Conservation (phyloP, 345 rosid species). For the Pistacia integerrima region DNA sequence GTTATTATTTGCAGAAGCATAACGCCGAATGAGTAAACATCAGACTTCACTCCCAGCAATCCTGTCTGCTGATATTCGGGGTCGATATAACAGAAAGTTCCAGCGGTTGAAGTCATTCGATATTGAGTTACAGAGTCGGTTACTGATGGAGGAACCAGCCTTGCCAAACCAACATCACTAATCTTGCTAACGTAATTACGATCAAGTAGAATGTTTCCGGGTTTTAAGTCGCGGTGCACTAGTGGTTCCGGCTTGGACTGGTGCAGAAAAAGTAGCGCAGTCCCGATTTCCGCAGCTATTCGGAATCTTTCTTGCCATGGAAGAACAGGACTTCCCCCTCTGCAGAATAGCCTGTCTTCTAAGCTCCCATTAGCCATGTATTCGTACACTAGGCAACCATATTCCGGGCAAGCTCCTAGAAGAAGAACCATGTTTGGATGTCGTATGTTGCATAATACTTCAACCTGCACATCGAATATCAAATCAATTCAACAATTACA, state of each 20-base stretch:
- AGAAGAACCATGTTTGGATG: conserved; percentile 97
- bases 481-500: not conserved
- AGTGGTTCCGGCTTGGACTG: conserved; percentile 93
- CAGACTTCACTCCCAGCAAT: conserved; percentile 84
- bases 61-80: conserved; percentile 96
- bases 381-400: conserved; percentile 86
- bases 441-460: conserved; percentile 75
- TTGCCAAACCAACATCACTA: conserved; percentile 87
- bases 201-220: conserved; percentile 84
- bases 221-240: conserved; percentile 92
- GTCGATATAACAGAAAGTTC: conserved; percentile 92
- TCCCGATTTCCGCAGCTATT: conserved; percentile 81
- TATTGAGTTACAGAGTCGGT: conserved; percentile 69
- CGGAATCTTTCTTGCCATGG: conserved; percentile 77
- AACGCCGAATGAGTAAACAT: conserved; percentile 79
- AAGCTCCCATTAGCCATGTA: conserved; percentile 93
- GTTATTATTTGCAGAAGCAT: conserved; percentile 84
- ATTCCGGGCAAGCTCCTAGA: conserved; percentile 90
- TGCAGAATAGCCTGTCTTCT: conserved; percentile 68
- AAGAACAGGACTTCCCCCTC: conserved; percentile 55
- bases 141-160: conserved; percentile 88
- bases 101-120: conserved; percentile 88
- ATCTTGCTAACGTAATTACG: conserved; percentile 88
- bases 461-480: conserved; percentile 41
- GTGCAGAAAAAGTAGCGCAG: conserved; percentile 88